A percentile compares a stretch with the other conserved stretches of the same genome.
Evolutionary conservation across 805 yeast genomes (phyloP).

Genomic region (Ogataea ramenticola): DNA sequence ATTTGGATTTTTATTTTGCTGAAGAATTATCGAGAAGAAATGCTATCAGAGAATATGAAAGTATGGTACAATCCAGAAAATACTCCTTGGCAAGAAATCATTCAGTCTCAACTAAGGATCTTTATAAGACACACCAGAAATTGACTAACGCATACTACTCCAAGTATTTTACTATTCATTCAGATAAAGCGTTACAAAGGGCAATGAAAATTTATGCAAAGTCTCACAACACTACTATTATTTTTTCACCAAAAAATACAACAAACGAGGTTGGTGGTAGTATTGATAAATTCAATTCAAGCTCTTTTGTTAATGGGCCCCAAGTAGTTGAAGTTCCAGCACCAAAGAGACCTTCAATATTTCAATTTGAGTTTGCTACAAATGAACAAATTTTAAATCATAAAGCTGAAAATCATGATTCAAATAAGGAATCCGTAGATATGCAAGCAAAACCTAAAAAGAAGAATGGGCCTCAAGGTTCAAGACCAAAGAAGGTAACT

Average conservation of each 20-base stretch:
- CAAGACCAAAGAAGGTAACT: neutral
- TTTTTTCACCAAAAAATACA: neutral
- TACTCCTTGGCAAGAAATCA: neutral
- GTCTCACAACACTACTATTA: neutral
- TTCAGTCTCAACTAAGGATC: too few relatives aligned
- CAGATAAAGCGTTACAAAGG: neutral
- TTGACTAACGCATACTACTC: neutral
- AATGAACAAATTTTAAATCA: constrained; percentile 9
- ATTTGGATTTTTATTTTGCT: constrained; percentile 7
- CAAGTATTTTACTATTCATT: neutral
- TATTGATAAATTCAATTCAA: neutral
- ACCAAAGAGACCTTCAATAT: too few relatives aligned
- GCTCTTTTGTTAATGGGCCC: neutral
- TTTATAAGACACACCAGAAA: neutral
- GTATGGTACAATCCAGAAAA: neutral
- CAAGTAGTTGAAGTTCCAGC: neutral
- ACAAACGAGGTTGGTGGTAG: neutral
- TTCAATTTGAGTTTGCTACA: constrained; percentile 18
- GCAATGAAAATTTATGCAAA: neutral
- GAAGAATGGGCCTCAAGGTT: neutral
- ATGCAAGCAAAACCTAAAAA: neutral
- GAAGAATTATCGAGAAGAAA: constrained; percentile 13
- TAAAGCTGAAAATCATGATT: neutral
- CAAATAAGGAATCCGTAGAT: neutral
- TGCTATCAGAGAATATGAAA: constrained; percentile 6